Evolutionary conservation across 2,329 filamentous ascomycete genomes (phyloP).

Genomic region (Ophiostoma sp.): DNA sequence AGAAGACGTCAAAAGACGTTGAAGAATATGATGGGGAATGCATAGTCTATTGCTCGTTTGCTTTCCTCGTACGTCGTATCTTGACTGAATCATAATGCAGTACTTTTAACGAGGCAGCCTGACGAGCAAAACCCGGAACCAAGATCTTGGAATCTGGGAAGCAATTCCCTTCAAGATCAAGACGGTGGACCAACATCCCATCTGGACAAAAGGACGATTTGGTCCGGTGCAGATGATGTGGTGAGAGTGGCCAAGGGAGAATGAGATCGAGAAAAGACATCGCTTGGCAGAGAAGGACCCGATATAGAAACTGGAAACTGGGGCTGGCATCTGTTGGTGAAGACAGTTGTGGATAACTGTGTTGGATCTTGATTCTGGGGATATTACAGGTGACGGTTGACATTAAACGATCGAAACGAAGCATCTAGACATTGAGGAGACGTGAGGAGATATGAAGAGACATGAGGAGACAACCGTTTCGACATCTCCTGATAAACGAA

Average conservation of each 20-base stretch:
- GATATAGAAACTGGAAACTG: background rate
- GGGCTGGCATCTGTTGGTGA: background rate
- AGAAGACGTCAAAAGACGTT: background rate
- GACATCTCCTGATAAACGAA: background rate
- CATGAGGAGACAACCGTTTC: background rate
- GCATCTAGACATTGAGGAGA: background rate
- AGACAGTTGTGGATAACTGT: background rate
- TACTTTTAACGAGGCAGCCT: background rate
- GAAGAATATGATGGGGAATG: background rate
- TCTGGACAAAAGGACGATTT: background rate
- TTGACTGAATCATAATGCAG: background rate
- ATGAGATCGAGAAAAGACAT: background rate
- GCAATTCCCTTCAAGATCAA: background rate
- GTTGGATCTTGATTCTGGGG: background rate
- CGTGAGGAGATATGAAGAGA: no score
- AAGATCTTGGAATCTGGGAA: background rate
- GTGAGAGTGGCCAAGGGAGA: background rate
- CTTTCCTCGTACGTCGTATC: background rate
- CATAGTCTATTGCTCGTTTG: background rate
- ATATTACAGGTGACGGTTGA: background rate
- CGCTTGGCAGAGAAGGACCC: background rate
- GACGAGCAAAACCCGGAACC: background rate
- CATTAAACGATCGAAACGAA: background rate
- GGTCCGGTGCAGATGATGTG: constrained; percentile 2
- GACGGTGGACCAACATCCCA: background rate